Evolutionary conservation across 768 basidiomycete species (phyloP).

Genomic region (Candolleomyces efflorescens): DNA sequence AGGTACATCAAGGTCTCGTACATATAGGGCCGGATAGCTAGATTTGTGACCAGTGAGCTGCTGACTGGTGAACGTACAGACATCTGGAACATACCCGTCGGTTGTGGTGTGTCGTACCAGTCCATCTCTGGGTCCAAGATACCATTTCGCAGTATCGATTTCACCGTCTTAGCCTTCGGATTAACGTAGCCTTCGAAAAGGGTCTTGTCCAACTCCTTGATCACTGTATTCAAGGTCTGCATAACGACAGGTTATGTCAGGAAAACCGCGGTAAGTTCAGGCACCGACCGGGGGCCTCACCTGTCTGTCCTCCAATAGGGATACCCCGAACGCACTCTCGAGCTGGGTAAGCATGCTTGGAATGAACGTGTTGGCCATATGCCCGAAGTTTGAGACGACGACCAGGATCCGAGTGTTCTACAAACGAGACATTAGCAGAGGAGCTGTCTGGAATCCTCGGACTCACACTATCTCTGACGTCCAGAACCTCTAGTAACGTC

Average conservation of each 20-base stretch:
- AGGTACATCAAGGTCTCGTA: conserved; percentile 84
- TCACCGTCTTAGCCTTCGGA: conserved; percentile 70
- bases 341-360: conserved; percentile 80
- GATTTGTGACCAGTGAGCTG: conserved; percentile 4
- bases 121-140: conserved; percentile 81
- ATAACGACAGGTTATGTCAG: conserved; percentile 1
- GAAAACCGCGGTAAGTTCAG: conserved; percentile 2
- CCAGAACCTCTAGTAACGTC: conserved; percentile 53
- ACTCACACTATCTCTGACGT: conserved; percentile 61
- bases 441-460: conserved; percentile 7
- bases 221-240: conserved; percentile 71
- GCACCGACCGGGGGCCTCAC: conserved; percentile 28
- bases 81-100: conserved; percentile 57
- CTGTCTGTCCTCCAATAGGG: conserved; percentile 68
- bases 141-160: conserved; percentile 66
- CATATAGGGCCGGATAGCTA: conserved; percentile 93
- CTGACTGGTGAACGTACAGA: not conserved
- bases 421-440: conserved; percentile 7
- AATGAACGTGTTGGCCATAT: conserved; percentile 65
- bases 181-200: conserved; percentile 87
- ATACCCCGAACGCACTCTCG: conserved; percentile 68
- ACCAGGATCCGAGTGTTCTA: conserved; percentile 86
- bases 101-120: conserved; percentile 93
- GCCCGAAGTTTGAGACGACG: conserved; percentile 84
- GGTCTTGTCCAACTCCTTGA: conserved; percentile 80